Conservation (phyloP, 129 eudicot species). For the Centrapalus pauciflorus region DNA sequence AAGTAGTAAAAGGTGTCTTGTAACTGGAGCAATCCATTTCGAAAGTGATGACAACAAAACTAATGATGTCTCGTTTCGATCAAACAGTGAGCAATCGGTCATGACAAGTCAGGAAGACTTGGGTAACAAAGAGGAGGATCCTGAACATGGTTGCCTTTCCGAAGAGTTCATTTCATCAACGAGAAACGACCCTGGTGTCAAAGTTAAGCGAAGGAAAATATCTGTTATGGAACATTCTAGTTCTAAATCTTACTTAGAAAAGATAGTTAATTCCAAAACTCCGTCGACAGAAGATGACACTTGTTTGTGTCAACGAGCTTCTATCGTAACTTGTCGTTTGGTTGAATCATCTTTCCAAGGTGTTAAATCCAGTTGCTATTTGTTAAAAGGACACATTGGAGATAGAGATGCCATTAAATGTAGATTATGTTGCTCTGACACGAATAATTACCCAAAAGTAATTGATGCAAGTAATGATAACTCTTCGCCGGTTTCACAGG, state of each 20-base stretch:
- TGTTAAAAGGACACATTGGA: slow-evolving; percentile 44
- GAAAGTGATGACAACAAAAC: slow-evolving; percentile 28
- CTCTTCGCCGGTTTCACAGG: slow-evolving; percentile 75
- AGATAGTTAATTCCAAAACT: slow-evolving; percentile 26
- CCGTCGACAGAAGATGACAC: slow-evolving; percentile 35
- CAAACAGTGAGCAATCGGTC: slow-evolving; percentile 50
- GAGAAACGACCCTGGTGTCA: slow-evolving; percentile 18
- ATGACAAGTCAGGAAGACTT: slow-evolving; percentile 45
- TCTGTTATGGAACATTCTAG: slow-evolving; percentile 41
- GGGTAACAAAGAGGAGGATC: neutral
- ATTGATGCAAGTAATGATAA: slow-evolving; percentile 31
- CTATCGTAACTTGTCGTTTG: slow-evolving; percentile 45
- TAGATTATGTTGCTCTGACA: slow-evolving; percentile 17
- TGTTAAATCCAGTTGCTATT: slow-evolving; percentile 58
- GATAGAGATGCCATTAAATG: slow-evolving; percentile 21
- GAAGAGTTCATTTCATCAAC: slow-evolving; percentile 28
- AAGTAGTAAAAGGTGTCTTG: slow-evolving; percentile 39
- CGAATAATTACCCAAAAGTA: slow-evolving; percentile 38
- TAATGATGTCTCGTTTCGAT: slow-evolving; percentile 27
- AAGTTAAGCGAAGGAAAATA: slow-evolving; percentile 47
- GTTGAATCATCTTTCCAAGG: slow-evolving; percentile 73
- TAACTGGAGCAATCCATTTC: slow-evolving; percentile 41
- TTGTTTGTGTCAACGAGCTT: slow-evolving; percentile 24
- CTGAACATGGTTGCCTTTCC: slow-evolving; percentile 9
- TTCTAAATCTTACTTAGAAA: slow-evolving; percentile 30